Evolutionary conservation across 2,329 filamentous ascomycete species (phyloP).

Genomic region (Cladosporium sp.): DNA sequence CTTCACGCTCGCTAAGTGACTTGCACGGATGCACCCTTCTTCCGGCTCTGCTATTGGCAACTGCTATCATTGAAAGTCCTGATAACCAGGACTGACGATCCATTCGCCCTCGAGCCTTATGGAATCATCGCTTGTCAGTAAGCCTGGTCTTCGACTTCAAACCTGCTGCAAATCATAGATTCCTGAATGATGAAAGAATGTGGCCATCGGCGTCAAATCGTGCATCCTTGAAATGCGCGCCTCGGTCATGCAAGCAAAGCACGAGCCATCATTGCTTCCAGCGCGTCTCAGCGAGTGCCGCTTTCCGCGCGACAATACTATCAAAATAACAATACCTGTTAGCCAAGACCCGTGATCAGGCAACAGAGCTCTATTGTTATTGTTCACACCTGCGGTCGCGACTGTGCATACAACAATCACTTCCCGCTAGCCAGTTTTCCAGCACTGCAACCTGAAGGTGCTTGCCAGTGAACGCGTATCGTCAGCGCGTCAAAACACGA

Average conservation of each 20-base stretch:
- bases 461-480: not conserved
- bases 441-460: not conserved
- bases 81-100: not conserved
- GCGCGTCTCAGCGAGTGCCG: not conserved
- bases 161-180: not conserved
- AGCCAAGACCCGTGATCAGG: not conserved
- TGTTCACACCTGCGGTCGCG: not conserved
- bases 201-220: not conserved
- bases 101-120: not conserved
- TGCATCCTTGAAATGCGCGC: not conserved
- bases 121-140: not conserved
- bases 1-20: not conserved
- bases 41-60: not conserved
- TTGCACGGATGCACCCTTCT: not conserved
- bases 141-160: not conserved
- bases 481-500: not conserved
- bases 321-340: not conserved
- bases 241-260: not conserved
- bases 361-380: not conserved
- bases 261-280: slow-evolving; percentile 3
- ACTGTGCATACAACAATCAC: not conserved
- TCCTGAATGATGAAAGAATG: no score
- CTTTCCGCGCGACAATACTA: not conserved
- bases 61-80: not conserved
- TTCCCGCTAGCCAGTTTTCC: not conserved